Conservation (phyloP, 805 yeast species). For the Ogataea parapolymorpha region DNA sequence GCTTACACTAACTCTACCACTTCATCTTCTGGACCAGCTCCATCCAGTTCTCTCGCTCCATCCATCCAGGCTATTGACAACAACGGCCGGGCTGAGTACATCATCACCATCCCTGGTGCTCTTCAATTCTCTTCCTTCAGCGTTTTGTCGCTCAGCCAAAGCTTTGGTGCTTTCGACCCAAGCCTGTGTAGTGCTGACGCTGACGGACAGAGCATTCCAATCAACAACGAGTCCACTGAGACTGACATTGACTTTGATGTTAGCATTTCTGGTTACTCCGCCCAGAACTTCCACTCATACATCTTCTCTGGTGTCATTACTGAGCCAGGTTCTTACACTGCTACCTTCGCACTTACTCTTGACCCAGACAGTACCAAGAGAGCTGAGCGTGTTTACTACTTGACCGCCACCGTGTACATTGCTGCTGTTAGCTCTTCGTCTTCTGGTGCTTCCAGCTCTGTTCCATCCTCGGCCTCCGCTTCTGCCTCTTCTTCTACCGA, state of each 20-base stretch:
- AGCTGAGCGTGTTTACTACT: slow-evolving; percentile 24
- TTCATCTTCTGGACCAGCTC: slow-evolving; percentile 12
- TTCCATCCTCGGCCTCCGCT: background rate
- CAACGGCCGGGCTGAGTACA: slow-evolving; percentile 20
- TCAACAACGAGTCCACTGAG: slow-evolving; percentile 16
- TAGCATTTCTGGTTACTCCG: slow-evolving; percentile 9
- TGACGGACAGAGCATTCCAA: slow-evolving; percentile 1
- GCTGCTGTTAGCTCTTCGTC: slow-evolving; percentile 12
- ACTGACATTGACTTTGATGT: slow-evolving; percentile 18
- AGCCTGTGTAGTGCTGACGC: background rate
- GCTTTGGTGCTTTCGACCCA: slow-evolving; percentile 16
- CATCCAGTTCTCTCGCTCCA: slow-evolving; percentile 15
- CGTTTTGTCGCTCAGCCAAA: slow-evolving; percentile 20
- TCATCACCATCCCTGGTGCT: slow-evolving; percentile 18
- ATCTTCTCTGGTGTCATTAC: slow-evolving; percentile 19
- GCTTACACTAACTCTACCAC: slow-evolving; percentile 21
- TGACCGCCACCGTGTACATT: slow-evolving; percentile 16
- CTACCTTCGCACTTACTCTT: slow-evolving; percentile 21
- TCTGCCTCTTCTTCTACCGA: slow-evolving; percentile 1
- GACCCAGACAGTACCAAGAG: slow-evolving; percentile 21
- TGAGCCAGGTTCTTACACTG: slow-evolving; percentile 20
- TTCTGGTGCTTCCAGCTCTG: slow-evolving; percentile 4
- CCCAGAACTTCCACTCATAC: slow-evolving; percentile 5
- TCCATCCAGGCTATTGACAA: slow-evolving; percentile 14
- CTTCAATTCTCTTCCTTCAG: slow-evolving; percentile 12